Conservation (phyloP, 768 basidiomycete species). For the Lanmaoa pseudosensibilis region DNA sequence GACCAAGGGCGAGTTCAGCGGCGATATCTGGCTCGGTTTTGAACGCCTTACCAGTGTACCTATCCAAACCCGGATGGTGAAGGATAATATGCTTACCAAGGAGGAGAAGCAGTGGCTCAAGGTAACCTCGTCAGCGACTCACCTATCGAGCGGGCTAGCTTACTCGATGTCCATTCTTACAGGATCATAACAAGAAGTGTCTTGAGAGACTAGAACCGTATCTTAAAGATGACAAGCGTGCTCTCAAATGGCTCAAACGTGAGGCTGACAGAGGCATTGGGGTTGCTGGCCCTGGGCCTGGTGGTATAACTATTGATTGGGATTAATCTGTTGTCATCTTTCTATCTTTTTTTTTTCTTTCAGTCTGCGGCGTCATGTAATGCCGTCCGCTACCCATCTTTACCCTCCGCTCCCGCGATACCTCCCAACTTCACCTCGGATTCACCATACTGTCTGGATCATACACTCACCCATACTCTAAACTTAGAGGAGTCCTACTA, state of each 20-base stretch:
- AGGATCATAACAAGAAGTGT: conserved; percentile 83
- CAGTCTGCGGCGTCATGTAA: neutral
- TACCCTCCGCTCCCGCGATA: conserved; percentile 22
- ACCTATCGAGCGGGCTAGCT: neutral
- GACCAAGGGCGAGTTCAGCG: conserved; percentile 73
- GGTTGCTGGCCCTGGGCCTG: conserved; percentile 59
- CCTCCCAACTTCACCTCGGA: conserved; percentile 10
- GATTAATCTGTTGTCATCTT: conserved; percentile 39
- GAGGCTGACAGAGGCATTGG: conserved; percentile 78
- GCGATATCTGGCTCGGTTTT: conserved; percentile 83
- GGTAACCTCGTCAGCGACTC: conserved; percentile 38
- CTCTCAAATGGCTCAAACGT: conserved; percentile 75
- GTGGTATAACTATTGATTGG: conserved; percentile 79
- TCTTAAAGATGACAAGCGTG: conserved; percentile 77
- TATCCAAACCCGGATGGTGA: conserved; percentile 88
- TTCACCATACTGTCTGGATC: conserved; percentile 1
- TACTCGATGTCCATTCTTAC: conserved; percentile 13
- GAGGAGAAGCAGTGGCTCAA: conserved; percentile 88
- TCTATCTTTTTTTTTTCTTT: neutral
- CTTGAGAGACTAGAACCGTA: conserved; percentile 60
- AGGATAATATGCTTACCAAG: conserved; percentile 77
- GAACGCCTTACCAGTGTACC: conserved; percentile 93
- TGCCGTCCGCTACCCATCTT: neutral
- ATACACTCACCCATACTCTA: conserved; percentile 6
- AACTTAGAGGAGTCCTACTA: conserved; percentile 16